A percentile compares a stretch with the other conserved stretches of the same genome.
Evolutionary conservation across 768 basidiomycete genomes (phyloP).

Genomic region (Botryobasidium botryosum): DNA sequence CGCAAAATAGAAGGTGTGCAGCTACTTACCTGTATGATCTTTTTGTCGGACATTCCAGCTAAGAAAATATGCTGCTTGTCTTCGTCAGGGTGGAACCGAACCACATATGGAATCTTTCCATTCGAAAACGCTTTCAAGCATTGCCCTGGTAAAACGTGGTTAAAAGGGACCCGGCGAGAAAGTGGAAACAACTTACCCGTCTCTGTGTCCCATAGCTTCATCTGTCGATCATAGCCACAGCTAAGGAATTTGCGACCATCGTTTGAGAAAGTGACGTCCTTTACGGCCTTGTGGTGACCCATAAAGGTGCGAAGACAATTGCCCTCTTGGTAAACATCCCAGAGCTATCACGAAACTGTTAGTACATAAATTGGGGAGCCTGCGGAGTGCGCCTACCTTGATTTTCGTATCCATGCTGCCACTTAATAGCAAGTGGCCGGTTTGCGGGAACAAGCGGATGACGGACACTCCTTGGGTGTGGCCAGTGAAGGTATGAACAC

Average conservation of each 20-base stretch:
- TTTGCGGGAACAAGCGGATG: conserved; percentile 80
- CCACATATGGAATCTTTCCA: conserved; percentile 92
- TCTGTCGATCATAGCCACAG: conserved; percentile 88
- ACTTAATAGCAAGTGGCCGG: conserved; percentile 83
- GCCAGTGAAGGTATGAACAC: conserved; percentile 96
- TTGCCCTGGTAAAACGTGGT: conserved; percentile 31
- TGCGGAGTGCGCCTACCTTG: conserved; percentile 39
- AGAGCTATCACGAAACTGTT: conserved; percentile 40
- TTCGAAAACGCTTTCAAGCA: conserved; percentile 94
- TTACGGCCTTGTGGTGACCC: conserved; percentile 91
- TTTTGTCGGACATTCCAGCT: conserved; percentile 98
- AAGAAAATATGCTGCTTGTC: conserved; percentile 94
- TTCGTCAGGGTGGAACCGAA: conserved; percentile 88
- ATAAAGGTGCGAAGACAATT: conserved; percentile 95
- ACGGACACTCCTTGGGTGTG: conserved; percentile 95
- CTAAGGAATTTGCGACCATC: conserved; percentile 80
- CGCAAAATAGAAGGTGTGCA: not conserved
- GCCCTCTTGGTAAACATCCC: conserved; percentile 95
- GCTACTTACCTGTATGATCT: conserved; percentile 77
- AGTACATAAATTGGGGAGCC: not conserved
- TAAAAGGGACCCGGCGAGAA: not conserved
- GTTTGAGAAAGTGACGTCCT: conserved; percentile 91
- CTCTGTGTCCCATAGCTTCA: conserved; percentile 99
- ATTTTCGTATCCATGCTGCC: conserved; percentile 98
- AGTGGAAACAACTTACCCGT: conserved; percentile 32